Evolutionary conservation across 345 rosid genomes (phyloP), one percentile per base, ranked within the genome.

Genomic region (Lenwebbia sp.): DNA sequence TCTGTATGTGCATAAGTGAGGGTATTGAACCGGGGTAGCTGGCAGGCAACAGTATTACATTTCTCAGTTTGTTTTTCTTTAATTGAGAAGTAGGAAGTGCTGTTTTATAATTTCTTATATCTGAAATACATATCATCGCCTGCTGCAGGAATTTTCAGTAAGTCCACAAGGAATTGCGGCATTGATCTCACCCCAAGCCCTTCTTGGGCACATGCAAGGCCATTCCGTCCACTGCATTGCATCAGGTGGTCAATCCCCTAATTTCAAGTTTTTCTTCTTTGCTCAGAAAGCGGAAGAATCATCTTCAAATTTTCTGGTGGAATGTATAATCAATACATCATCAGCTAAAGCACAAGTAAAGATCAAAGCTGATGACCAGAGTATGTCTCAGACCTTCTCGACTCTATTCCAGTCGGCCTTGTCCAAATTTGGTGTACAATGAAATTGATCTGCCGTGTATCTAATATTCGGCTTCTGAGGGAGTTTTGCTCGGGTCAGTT

Each of bases 231-330:
- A 95, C 65, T 97, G 99, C 90, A 97, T 96, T 51, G 99, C 98
- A 83, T 96, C 99, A 0, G 99, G 99, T 2, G 99, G 99, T 54
- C 98, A 96, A 88, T 90, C 96, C 19, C 96, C 98, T 21, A 94
- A 93, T 92, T 94, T 94, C 86, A 97, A 96, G 91, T 97, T 97
- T 86, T 97, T 97, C 95, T 96, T 97, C 94, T 94, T 94, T 74
- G 96, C 98, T 33, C 96, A 97, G 76, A 97, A 96, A 91, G 95
- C 91, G 2, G 95, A 94, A 87, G 97, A 92, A 60, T n/a, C n/a
- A 4, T 47, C 94, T 15, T 94, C 92, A 21, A 90, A 86, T 85
- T 95, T 90, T 87, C 98, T 95, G 30, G 91, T 94, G 22, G 99
- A 95, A 90, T 97, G 98, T 88, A 90, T 95, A 91, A 92, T 97